Evolutionary conservation across 2,329 filamentous ascomycete genomes (phyloP).

Genomic region (Talaromyces sp.): DNA sequence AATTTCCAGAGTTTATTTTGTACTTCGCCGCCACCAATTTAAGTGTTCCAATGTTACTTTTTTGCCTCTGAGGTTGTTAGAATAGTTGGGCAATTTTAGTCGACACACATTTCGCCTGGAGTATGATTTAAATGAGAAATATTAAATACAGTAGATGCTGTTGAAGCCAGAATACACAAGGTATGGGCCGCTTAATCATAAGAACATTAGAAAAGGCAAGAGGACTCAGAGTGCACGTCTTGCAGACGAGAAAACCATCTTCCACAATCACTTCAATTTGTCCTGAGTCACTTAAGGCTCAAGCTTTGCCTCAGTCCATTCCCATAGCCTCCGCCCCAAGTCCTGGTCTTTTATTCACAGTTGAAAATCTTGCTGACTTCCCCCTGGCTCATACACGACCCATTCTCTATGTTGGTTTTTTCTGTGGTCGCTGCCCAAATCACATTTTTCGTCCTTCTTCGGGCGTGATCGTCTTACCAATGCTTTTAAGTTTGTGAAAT

Average conservation of each 20-base stretch:
- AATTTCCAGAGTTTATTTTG: background rate
- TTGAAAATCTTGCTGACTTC: conserved; percentile 24
- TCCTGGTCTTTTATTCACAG: conserved; percentile 19
- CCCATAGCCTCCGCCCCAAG: conserved; percentile 26
- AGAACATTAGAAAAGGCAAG: background rate
- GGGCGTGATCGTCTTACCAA: background rate
- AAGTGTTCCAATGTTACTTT: background rate
- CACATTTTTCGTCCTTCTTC: conserved; percentile 29
- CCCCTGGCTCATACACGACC: conserved; percentile 39
- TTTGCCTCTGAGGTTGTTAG: background rate
- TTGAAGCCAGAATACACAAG: background rate
- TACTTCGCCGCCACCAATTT: background rate
- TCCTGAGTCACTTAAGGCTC: background rate
- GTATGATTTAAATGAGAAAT: no score
- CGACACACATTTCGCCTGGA: no score
- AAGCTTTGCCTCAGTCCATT: conserved; percentile 33
- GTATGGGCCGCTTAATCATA: background rate
- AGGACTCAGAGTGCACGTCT: background rate
- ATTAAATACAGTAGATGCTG: no score
- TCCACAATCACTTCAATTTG: background rate
- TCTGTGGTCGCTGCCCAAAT: conserved; percentile 37
- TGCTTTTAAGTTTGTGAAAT: background rate
- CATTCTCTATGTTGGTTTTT: conserved; percentile 27
- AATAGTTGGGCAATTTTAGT: no score
- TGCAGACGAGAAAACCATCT: background rate